Percentiles rank a stretch among this genome's conserved stretches.
phyloP scores from a whole-genome alignment of 352 stramenopile genomes.

The Pythium dissotocum region DNA sequence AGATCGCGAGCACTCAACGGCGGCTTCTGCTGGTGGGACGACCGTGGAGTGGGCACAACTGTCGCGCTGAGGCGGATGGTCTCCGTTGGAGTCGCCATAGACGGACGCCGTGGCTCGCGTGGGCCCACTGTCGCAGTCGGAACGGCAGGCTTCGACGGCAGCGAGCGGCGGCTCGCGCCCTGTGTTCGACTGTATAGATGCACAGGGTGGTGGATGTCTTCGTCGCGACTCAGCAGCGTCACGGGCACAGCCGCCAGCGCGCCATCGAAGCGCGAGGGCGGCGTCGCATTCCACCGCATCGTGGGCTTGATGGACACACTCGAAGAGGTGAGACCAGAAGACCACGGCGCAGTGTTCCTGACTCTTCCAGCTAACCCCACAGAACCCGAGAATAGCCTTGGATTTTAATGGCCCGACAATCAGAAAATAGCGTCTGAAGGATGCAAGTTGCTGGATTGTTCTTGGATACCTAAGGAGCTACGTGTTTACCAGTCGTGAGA shows the following conservation, averaged over 20 bases:
- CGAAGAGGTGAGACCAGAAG: too few relatives aligned
- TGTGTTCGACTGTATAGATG: background rate
- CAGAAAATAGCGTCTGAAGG: background rate
- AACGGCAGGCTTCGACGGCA: conserved; percentile 2
- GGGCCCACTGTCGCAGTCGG: background rate
- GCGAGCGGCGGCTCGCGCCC: background rate
- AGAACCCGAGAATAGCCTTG: background rate
- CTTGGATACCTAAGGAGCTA: too few relatives aligned
- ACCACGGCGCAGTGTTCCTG: too few relatives aligned
- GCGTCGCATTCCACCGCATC: conserved; percentile 24
- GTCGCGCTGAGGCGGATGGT: conserved; percentile 18
- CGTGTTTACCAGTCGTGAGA: background rate
- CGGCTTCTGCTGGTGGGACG: background rate
- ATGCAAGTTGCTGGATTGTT: conserved; percentile 1
- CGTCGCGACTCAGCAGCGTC: conserved; percentile 26
- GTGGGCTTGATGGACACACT: background rate
- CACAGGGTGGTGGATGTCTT: conserved; percentile 19
- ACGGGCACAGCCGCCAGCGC: conserved; percentile 21
- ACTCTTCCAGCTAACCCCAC: background rate
- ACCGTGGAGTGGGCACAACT: background rate
- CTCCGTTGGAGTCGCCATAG: conserved; percentile 6
- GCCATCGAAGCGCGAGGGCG: conserved; percentile 16
- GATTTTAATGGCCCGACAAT: background rate
- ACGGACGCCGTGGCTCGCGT: background rate
- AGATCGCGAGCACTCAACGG: background rate